Percentiles rank a stretch among this genome's conserved stretches.
These are phyloP conservation scores for Agarophyton chilense DNA, from an alignment of 23 red algal genomes.

Conservation along the genomic window DNA sequence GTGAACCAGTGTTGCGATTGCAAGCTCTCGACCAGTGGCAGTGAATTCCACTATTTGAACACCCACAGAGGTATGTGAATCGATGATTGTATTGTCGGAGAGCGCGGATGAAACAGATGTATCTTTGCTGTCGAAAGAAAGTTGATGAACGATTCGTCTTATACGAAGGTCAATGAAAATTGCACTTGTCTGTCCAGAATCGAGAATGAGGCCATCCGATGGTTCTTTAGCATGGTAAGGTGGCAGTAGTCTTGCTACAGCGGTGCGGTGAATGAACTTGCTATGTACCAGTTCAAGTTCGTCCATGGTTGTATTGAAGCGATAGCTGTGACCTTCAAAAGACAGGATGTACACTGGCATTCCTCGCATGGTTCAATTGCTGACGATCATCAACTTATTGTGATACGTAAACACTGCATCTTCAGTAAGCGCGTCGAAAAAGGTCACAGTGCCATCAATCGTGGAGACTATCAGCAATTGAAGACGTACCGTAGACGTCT, in stretches of 20 bases:
- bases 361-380: conserved; percentile 54
- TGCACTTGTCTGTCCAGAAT: conserved; percentile 10
- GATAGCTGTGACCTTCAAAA: conserved; percentile 61
- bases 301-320: conserved; percentile 36
- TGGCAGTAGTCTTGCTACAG: background rate
- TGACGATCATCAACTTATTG: conserved; percentile 26
- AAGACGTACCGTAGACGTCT: background rate
- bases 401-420: conserved; percentile 22
- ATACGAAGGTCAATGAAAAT: conserved; percentile 56
- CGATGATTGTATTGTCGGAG: conserved; percentile 50
- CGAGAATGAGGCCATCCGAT: conserved; percentile 47
- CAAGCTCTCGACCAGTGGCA: conserved; percentile 48
- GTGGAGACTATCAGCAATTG: conserved; percentile 56
- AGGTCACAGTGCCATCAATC: conserved; percentile 56
- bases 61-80: conserved; percentile 49
- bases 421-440: conserved; percentile 49
- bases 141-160: conserved; percentile 34
- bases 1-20: conserved; percentile 69
- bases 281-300: conserved; percentile 36
- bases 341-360: conserved; percentile 58
- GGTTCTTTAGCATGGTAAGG: background rate
- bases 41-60: conserved; percentile 60
- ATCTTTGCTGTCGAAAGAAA: conserved; percentile 17
- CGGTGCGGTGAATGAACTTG: conserved; percentile 23
- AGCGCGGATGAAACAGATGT: conserved; percentile 14